Evolutionary conservation across 2,329 filamentous ascomycete species (phyloP), one percentile per base, ranked within the genome.

Genomic region (Colletotrichum sp.): DNA sequence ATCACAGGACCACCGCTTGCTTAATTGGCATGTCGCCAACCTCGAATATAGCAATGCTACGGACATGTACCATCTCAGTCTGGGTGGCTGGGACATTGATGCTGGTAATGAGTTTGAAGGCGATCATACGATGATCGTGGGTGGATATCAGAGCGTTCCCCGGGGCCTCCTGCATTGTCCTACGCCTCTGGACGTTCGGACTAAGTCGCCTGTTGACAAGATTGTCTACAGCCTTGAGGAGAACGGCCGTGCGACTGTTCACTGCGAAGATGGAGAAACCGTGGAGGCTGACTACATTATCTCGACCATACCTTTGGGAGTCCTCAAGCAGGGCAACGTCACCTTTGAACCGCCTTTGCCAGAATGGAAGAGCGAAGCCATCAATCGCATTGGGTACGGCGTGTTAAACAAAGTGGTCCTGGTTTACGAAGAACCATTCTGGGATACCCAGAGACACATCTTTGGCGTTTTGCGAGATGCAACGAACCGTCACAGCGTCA

Each of bases 1-100:
- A 16, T 91, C 96, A 2, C 95, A 95, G 82, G 97, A 99, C 81
- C 93, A 98, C 84, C 92, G 97, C 62, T 88, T 99, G 19, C 90
- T 99, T 81, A 99, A 98, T 82, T 99, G 97, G 97, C 98, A 99
- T 84, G 94, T 98, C 83, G 98, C 98, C 78, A 99, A 99, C 82
- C 90, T 99, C 16, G 97, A 99, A 84, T 99, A 99, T 82, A 98
- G 96, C 78, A 99, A 99, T 83, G 97, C 97, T 3, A 95, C 93
- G 3, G 98, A 96, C 79, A 92, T 98, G 71, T 93, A 94, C 78
- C 94, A 94, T 78, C 90, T 99, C 22, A 99, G 96, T 83, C 91
- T 99, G 16, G 92, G 93, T 9, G 93, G 96, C 0, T 99, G 98
- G 95, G 98, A 99, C 84, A 96, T 99, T 81, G 98, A 99, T 82